Evolutionary conservation across 148 eudicot genomes (phyloP).

Genomic region (Cornus kousa): DNA sequence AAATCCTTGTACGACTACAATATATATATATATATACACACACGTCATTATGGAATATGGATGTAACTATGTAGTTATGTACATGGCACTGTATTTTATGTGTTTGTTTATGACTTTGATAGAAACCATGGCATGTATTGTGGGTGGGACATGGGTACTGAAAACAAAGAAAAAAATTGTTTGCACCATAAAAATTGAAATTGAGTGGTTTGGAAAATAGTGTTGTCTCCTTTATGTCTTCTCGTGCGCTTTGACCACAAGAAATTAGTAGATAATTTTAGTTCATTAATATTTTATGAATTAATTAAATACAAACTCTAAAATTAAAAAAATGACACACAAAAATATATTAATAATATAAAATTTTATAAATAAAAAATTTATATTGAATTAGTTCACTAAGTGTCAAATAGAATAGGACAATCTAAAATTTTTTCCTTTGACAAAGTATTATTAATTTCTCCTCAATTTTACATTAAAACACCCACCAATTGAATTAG

Average conservation of each 20-base stretch:
- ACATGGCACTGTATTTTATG: not conserved
- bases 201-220: slow-evolving; percentile 1
- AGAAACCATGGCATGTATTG: slow-evolving; percentile 24
- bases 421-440: no score
- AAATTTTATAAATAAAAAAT: no score
- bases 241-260: not conserved
- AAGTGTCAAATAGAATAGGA: no score
- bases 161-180: slow-evolving; percentile 11
- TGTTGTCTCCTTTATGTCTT: not conserved
- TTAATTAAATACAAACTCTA: no score
- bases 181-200: not conserved
- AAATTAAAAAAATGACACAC: no score
- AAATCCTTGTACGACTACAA: not conserved
- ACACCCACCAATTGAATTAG: no score
- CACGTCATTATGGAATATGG: not conserved
- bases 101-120: slow-evolving; percentile 7
- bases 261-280: no score
- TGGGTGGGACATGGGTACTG: slow-evolving; percentile 25
- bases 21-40: not conserved
- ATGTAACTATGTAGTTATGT: not conserved
- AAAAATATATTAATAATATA: no score
- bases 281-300: no score
- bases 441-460: no score
- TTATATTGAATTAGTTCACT: no score
- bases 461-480: no score